phyloP scores from a whole-genome alignment of 228 moss, liverwort and hornwort genomes.

The Sphagnum fallax region DNA sequence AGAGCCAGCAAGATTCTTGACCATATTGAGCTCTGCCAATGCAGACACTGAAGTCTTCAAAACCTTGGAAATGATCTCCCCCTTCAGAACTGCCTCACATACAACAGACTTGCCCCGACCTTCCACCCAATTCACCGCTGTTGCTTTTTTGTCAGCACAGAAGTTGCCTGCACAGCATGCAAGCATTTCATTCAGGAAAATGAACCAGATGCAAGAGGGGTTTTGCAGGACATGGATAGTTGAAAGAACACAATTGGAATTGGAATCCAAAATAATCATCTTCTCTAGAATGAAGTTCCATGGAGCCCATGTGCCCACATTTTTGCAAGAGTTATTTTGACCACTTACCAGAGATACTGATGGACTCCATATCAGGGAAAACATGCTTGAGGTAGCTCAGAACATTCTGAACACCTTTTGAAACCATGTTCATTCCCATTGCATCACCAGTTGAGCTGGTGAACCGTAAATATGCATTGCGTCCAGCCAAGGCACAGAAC shows the following conservation, averaged over 20 bases:
- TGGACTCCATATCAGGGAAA: neutral
- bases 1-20: neutral
- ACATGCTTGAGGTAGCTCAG: neutral
- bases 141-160: neutral
- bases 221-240: too few species aligned
- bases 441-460: slow-evolving; percentile 82
- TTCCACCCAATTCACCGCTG: neutral
- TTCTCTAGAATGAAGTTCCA: neutral
- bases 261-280: neutral
- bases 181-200: neutral
- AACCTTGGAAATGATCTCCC: neutral
- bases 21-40: neutral
- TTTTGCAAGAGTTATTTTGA: too few species aligned
- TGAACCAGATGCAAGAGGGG: too few species aligned
- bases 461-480: slow-evolving; percentile 73
- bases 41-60: neutral
- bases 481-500: slow-evolving; percentile 74
- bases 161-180: neutral
- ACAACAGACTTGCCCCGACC: neutral
- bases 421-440: slow-evolving; percentile 25
- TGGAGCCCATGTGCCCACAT: neutral
- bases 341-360: neutral
- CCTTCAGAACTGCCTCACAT: neutral
- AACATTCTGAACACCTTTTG: neutral
- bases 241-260: neutral